Evolutionary conservation across 768 basidiomycete genomes (phyloP), one percentile per base, ranked within the genome.

Genomic region (Boletus edulis): DNA sequence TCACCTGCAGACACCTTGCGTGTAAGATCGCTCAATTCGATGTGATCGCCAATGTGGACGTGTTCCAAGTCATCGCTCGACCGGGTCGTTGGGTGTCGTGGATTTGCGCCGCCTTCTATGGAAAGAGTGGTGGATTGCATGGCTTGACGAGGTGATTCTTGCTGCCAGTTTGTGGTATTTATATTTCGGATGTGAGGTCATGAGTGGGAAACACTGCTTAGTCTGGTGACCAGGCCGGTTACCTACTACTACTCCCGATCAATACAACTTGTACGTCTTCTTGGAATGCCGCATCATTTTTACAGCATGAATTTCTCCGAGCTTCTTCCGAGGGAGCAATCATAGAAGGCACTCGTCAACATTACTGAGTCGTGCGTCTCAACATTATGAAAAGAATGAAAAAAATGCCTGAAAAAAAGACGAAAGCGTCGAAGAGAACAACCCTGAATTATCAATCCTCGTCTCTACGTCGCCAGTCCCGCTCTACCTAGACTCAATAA

Each of bases 401-500:
- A 38, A 3, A 3, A 31, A 35, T 35, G 4, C 11, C 34, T 5
- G 34, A 35, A 14, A 34, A 34, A 6, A 34, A 34, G 13, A 6
- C 17, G 34, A 54, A 17, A 38, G 17, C 31, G 24, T 37, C 18
- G 27, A 29, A n/a, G 38, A 39, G 1, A 20, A 29, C 32, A 24
- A 47, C n/a, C 15, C 18, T 11, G 12, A 4, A 42, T 34, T 17
- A 22, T 49, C 14, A 15, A 31, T 24, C 15, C 46, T 27, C 31
- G 17, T 31, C 43, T 45, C 35, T 52, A 37, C 12, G 24, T 11
- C 41, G 6, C 41, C 10, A 20, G 13, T 15, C 29, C 24, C 3
- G 48, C 48, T 49, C 49, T 32, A 38, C 9, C 18, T 29, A 3
- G n/a, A 10, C 17, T 62, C 59, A 71, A 35, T 63, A 71, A 39